Evolutionary conservation across 495 filamentous ascomycete genomes (phyloP).

Genomic region (Talaromyces stipitatus): DNA sequence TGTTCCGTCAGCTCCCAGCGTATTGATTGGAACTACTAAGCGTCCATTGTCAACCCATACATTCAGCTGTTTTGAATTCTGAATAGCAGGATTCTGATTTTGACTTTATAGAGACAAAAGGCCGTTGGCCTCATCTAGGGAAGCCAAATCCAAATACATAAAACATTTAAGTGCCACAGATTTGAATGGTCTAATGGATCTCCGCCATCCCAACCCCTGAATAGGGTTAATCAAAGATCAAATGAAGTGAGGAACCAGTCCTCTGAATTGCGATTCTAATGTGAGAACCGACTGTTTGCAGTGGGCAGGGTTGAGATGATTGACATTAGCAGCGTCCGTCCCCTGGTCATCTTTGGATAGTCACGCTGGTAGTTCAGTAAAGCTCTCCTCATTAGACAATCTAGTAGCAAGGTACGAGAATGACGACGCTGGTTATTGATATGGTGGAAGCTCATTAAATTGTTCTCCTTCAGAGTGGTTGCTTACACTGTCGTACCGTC

Average conservation of each 20-base stretch:
- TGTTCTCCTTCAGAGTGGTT: too few species aligned
- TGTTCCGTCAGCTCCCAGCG: too few species aligned
- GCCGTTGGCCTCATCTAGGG: slow-evolving; percentile 14
- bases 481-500: too few species aligned
- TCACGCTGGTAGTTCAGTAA: neutral
- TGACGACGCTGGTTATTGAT: neutral
- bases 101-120: neutral
- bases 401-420: neutral
- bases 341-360: neutral
- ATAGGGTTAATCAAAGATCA: slow-evolving; percentile 47
- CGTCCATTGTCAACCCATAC: too few species aligned
- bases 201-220: slow-evolving; percentile 24
- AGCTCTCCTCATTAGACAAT: neutral
- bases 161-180: slow-evolving; percentile 37
- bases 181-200: slow-evolving; percentile 33
- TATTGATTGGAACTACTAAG: too few species aligned
- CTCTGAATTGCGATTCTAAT: slow-evolving; percentile 17
- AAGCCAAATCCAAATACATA: slow-evolving; percentile 44
- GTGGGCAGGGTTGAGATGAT: neutral
- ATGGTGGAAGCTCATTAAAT: neutral
- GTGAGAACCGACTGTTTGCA: neutral
- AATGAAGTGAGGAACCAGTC: slow-evolving; percentile 47
- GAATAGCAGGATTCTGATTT: too few species aligned
- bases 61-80: too few species aligned
- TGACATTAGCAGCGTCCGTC: neutral